A percentile compares a stretch with the other conserved stretches of the same genome.
Evolutionary conservation across 495 filamentous ascomycete species (phyloP).

Genomic region (Neurospora discreta): DNA sequence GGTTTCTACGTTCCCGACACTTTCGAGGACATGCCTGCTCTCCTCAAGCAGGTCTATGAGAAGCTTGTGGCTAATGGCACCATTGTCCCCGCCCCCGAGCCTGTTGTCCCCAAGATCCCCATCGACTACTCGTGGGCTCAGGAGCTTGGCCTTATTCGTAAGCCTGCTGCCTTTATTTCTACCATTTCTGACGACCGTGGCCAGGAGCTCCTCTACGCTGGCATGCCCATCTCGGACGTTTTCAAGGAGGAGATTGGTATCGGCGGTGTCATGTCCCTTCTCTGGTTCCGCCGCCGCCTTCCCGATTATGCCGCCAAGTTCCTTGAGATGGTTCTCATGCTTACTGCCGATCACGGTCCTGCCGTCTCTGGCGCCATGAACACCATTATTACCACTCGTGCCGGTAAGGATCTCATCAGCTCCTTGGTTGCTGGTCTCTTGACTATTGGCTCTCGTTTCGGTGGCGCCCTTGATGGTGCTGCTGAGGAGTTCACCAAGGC

Average conservation of each 20-base stretch:
- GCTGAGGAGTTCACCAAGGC: constrained; percentile 98
- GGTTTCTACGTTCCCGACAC: constrained; percentile 87
- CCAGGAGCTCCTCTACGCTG: constrained; percentile 95
- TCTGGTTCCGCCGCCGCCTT: constrained; percentile 98
- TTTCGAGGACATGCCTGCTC: constrained; percentile 83
- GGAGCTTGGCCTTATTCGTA: constrained; percentile 97
- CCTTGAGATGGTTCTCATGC: constrained; percentile 99
- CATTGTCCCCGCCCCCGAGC: constrained; percentile 78
- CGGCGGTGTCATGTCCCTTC: constrained; percentile 97
- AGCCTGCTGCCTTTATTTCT: constrained; percentile 98
- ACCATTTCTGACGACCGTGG: constrained; percentile 99
- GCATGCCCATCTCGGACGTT: constrained; percentile 98
- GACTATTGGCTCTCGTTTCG: constrained; percentile 96
- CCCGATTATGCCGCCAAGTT: constrained; percentile 96
- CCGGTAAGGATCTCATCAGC: constrained; percentile 95
- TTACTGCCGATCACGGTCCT: constrained; percentile 97
- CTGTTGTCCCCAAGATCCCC: constrained; percentile 93
- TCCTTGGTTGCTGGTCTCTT: constrained; percentile 91
- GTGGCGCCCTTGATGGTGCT: constrained; percentile 94
- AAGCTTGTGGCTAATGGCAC: constrained; percentile 70
- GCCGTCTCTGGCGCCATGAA: constrained; percentile 99
- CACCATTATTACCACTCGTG: constrained; percentile 98
- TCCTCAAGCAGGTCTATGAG: constrained; percentile 71
- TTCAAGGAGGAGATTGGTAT: constrained; percentile 99
- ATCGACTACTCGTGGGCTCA: constrained; percentile 99